A percentile compares a stretch with the other conserved stretches of the same genome.
phyloP scores from a whole-genome alignment of 1,284 basidiomycete genomes.

The Naganishia sp. region DNA sequence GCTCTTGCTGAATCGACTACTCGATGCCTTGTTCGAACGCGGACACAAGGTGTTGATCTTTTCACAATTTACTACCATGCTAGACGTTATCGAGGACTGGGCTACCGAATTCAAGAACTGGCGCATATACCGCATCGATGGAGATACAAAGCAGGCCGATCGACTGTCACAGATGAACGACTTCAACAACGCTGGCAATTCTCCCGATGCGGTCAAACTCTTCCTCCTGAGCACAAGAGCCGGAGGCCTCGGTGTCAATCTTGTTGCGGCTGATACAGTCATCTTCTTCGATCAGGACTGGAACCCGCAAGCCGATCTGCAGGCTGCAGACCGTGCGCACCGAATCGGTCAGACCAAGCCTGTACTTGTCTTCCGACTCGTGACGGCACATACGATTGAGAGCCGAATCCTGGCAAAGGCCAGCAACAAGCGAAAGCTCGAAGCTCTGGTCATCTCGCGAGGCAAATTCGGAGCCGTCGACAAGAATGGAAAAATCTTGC shows the following conservation, averaged over 20 bases:
- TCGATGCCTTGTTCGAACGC: constrained; percentile 77
- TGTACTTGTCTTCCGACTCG: constrained; percentile 83
- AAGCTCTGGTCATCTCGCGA: constrained; percentile 88
- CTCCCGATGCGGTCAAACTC: constrained; percentile 67
- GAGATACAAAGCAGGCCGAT: constrained; percentile 71
- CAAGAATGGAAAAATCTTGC: constrained; percentile 59
- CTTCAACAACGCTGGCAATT: constrained; percentile 76
- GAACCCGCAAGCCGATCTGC: constrained; percentile 94
- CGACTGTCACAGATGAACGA: constrained; percentile 79
- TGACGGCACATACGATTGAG: constrained; percentile 83
- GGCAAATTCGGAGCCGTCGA: constrained; percentile 67
- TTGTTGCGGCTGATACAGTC: constrained; percentile 90
- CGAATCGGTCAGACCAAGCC: constrained; percentile 90
- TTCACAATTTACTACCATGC: constrained; percentile 91
- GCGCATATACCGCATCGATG: constrained; percentile 87
- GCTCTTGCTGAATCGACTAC: constrained; percentile 86
- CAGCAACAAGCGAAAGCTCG: constrained; percentile 81
- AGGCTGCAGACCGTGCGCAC: constrained; percentile 94
- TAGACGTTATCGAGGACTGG: constrained; percentile 93
- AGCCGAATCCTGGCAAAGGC: constrained; percentile 87
- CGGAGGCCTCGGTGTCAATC: constrained; percentile 87
- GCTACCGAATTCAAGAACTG: constrained; percentile 76
- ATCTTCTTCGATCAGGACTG: constrained; percentile 96
- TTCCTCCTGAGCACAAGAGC: constrained; percentile 92
- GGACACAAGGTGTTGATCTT: constrained; percentile 92